These are phyloP conservation scores for Fomitopsis serialis DNA, from an alignment of 768 basidiomycete genomes.

Conservation along the genomic window DNA sequence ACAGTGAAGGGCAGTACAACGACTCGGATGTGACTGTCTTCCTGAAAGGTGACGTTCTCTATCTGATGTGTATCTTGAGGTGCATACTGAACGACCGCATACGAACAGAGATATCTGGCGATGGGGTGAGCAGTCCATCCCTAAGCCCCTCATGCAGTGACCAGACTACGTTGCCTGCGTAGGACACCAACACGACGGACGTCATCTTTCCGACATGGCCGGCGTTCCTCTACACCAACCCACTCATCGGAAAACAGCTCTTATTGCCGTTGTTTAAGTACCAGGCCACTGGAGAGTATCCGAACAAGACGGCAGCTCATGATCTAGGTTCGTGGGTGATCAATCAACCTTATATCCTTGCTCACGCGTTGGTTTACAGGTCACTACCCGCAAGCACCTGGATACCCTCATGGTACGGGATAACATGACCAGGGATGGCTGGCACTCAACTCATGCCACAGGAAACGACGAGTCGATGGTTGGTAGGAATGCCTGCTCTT, in stretches of 20 bases:
- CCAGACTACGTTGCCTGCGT: neutral
- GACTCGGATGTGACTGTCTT: too few relatives aligned
- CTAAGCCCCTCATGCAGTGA: neutral
- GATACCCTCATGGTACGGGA: neutral
- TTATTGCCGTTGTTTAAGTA: conserved; percentile 23
- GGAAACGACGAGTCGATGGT: neutral
- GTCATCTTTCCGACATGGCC: conserved; percentile 24
- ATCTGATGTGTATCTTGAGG: too few relatives aligned
- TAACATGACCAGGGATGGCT: neutral
- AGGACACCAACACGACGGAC: conserved; percentile 27
- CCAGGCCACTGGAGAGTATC: conserved; percentile 14
- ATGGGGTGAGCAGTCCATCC: too few relatives aligned
- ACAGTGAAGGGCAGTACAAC: neutral
- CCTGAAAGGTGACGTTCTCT: too few relatives aligned
- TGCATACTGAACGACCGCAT: too few relatives aligned
- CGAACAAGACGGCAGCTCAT: conserved; percentile 19
- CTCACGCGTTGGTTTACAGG: neutral
- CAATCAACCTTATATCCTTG: neutral
- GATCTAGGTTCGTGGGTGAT: conserved; percentile 13
- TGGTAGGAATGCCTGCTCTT: neutral
- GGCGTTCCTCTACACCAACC: conserved; percentile 24
- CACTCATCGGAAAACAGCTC: conserved; percentile 18
- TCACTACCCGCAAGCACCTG: conserved; percentile 10
- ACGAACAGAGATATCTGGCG: too few relatives aligned
- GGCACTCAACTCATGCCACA: too few relatives aligned